Conservation (phyloP, 331 rosid species). For the Dryas integrifolia region DNA sequence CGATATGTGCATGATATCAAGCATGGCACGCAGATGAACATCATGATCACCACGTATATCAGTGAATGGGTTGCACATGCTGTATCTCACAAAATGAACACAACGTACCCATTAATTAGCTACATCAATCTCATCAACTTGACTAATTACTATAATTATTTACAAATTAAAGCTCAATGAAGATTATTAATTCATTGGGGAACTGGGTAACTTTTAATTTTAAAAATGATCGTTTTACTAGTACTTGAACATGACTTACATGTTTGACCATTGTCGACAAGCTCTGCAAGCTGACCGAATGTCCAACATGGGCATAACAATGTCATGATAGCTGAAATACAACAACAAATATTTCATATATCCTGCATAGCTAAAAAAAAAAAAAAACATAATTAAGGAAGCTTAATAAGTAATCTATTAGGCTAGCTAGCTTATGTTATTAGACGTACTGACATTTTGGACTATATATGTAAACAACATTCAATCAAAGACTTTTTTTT, state of each 20-base stretch:
- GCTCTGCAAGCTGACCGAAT: constrained; percentile 34
- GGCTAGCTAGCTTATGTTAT: background rate
- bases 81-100: background rate
- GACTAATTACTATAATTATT: no score
- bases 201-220: no score
- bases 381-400: background rate
- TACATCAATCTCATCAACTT: background rate
- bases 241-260: constrained; percentile 4
- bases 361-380: background rate
- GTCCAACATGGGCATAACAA: constrained; percentile 25
- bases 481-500: no score
- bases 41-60: constrained; percentile 7
- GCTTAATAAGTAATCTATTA: background rate
- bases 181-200: no score
- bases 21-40: constrained; percentile 25
- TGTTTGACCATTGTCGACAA: constrained; percentile 25
- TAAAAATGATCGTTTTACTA: no score
- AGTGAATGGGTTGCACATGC: constrained; percentile 25
- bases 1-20: constrained; percentile 30
- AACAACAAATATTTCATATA: background rate
- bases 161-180: no score
- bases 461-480: no score
- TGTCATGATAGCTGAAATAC: constrained; percentile 22
- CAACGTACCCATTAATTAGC: background rate
- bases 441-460: no score